Conservation (phyloP, 2,329 filamentous ascomycete genomes). For the Pyrenophora teres region DNA sequence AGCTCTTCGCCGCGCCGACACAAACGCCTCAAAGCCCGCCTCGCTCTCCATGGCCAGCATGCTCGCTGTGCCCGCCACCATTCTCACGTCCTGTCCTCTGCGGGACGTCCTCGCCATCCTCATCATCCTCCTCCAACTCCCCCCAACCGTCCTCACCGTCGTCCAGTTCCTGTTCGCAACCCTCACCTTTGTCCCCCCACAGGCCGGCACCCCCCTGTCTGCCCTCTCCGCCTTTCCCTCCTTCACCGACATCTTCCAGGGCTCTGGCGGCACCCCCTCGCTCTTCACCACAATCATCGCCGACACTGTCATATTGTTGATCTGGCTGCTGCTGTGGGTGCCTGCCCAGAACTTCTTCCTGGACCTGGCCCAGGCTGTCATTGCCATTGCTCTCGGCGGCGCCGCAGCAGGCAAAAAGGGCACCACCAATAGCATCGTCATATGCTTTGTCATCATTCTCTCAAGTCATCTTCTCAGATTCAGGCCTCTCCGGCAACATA, state of each 20-base stretch:
- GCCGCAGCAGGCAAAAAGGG: constrained; percentile 72
- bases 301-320: constrained; percentile 78
- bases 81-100: constrained; percentile 86
- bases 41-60: constrained; percentile 68
- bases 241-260: constrained; percentile 89
- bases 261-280: constrained; percentile 82
- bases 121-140: constrained; percentile 91
- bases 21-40: constrained; percentile 68
- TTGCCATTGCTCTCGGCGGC: constrained; percentile 86
- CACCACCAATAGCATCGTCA: constrained; percentile 71
- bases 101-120: constrained; percentile 96
- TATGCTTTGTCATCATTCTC: constrained; percentile 71
- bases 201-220: constrained; percentile 74
- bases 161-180: constrained; percentile 93
- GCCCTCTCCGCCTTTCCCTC: constrained; percentile 74
- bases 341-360: constrained; percentile 86
- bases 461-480: constrained; percentile 58
- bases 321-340: constrained; percentile 87
- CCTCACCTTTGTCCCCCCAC: constrained; percentile 85
- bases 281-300: constrained; percentile 82
- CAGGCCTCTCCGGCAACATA: constrained; percentile 54
- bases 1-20: constrained; percentile 65
- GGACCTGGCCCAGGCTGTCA: constrained; percentile 89
- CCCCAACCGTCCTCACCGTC: constrained; percentile 82
- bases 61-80: constrained; percentile 79